These are phyloP conservation scores for Nissolia schottii DNA, from an alignment of 306 rosid species.

Conservation along the genomic window DNA sequence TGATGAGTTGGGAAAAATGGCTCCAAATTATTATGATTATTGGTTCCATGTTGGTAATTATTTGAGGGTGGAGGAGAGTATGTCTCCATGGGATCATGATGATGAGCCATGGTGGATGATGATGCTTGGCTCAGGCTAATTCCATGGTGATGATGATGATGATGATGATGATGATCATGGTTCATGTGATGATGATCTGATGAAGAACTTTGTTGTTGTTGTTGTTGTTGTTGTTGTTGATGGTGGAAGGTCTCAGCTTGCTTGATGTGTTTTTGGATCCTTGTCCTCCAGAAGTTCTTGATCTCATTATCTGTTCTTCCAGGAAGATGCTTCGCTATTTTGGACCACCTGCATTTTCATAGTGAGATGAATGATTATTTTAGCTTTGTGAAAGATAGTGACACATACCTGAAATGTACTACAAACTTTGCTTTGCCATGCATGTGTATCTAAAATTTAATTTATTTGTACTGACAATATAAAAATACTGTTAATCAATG, in stretches of 20 bases:
- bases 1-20: slow-evolving; percentile 31
- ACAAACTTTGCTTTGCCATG: not conserved
- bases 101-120: slow-evolving; percentile 20
- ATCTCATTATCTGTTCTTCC: slow-evolving; percentile 98
- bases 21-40: too few relatives aligned
- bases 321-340: slow-evolving; percentile 89
- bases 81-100: slow-evolving; percentile 50
- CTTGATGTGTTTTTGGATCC: slow-evolving; percentile 93
- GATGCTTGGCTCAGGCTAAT: slow-evolving; percentile 44
- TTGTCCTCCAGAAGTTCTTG: slow-evolving; percentile 96
- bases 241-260: slow-evolving; percentile 50
- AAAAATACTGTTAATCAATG: too few relatives aligned
- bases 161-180: not conserved
- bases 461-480: too few relatives aligned
- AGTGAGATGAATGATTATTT: not conserved
- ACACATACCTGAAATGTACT: slow-evolving; percentile 3
- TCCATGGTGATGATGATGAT: slow-evolving; percentile 28
- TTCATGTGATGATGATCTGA: not conserved
- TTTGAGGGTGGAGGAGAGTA: slow-evolving; percentile 35
- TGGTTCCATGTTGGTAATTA: slow-evolving; percentile 31
- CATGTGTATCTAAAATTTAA: too few relatives aligned
- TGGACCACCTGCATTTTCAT: slow-evolving; percentile 73
- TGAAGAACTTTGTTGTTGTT: slow-evolving; percentile 29
- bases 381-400: not conserved
- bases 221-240: slow-evolving; percentile 15